Conservation (phyloP, 495 filamentous ascomycete genomes). For the Parmelia sp. region DNA sequence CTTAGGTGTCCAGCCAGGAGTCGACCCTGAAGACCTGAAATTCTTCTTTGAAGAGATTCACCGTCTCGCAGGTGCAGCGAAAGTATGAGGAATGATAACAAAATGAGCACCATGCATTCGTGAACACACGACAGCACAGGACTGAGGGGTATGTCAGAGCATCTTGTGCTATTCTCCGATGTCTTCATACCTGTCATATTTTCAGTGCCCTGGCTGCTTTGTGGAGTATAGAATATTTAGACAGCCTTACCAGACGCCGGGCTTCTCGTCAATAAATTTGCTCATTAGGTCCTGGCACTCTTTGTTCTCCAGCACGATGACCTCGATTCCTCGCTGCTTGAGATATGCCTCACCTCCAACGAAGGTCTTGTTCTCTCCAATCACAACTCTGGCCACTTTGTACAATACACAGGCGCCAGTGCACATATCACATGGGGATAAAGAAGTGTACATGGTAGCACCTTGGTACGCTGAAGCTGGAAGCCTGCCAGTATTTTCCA, state of each 20-base stretch:
- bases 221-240: neutral
- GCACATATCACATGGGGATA: constrained; percentile 88
- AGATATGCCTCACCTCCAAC: constrained; percentile 72
- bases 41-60: constrained; percentile 94
- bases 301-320: constrained; percentile 61
- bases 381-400: constrained; percentile 71
- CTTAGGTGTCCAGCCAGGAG: constrained; percentile 81
- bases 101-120: neutral
- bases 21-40: constrained; percentile 83
- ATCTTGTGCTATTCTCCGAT: constrained; percentile 49
- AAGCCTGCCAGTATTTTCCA: constrained; percentile 72
- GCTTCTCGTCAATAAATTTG: constrained; percentile 68
- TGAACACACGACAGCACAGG: neutral
- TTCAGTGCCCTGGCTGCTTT: constrained; percentile 5
- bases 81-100: neutral
- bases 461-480: constrained; percentile 64
- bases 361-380: constrained; percentile 79
- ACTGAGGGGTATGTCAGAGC: neutral
- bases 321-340: constrained; percentile 63
- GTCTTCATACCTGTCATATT: constrained; percentile 60
- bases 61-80: constrained; percentile 34
- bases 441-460: constrained; percentile 79
- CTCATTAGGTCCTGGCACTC: constrained; percentile 71
- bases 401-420: constrained; percentile 77
- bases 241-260: constrained; percentile 61